phyloP scores from a whole-genome alignment of 1,284 basidiomycete species.

The Erythrobasidium hasegawianum region DNA sequence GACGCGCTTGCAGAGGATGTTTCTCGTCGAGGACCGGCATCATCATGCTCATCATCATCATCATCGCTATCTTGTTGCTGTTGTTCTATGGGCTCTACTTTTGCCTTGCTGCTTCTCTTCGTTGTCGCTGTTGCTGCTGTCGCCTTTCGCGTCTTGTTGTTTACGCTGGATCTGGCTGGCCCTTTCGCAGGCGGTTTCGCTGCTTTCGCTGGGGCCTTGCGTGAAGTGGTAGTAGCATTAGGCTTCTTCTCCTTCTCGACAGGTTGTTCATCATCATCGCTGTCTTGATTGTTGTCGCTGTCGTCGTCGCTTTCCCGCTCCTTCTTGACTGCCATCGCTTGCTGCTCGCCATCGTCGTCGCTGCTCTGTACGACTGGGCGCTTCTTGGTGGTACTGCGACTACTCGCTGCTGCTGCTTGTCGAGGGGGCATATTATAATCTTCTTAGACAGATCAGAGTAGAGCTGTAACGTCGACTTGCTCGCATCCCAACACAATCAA shows the following conservation, averaged over 20 bases:
- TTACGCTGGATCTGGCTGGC: background rate
- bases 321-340: conserved; percentile 6
- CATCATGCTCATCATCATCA: background rate
- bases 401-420: no score
- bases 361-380: conserved; percentile 21
- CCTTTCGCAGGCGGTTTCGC: no score
- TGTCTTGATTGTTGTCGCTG: background rate
- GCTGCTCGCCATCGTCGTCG: conserved; percentile 32
- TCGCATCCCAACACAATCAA: background rate
- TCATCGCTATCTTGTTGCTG: conserved; percentile 3
- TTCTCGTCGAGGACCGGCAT: background rate
- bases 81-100: conserved; percentile 33
- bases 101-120: conserved; percentile 18
- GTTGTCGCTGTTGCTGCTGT: no score
- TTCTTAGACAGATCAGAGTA: no score
- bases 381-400: conserved; percentile 3
- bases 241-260: no score
- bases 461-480: no score
- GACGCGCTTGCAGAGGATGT: background rate
- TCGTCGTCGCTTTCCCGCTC: conserved; percentile 23
- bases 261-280: no score
- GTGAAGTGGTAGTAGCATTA: no score
- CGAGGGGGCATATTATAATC: no score
- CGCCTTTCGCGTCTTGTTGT: no score
- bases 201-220: no score